phyloP scores from a whole-genome alignment of 106 monocot genomes.

The Triglochin maritima region DNA sequence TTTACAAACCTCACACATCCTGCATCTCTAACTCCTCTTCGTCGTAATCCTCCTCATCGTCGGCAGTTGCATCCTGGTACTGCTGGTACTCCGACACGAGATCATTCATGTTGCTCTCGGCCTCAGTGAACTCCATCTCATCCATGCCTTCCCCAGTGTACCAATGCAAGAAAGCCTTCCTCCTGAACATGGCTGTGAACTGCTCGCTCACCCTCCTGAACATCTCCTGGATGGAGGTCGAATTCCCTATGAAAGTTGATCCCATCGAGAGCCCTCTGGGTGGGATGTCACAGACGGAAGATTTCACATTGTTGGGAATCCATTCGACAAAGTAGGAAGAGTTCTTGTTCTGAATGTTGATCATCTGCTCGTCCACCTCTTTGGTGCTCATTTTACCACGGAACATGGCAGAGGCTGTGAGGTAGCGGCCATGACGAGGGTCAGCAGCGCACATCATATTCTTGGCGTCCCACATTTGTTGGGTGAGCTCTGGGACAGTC shows the following conservation, averaged over 20 bases:
- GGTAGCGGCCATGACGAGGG: slow-evolving; percentile 51
- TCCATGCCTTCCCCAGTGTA: slow-evolving; percentile 47
- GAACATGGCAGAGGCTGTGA: slow-evolving; percentile 62
- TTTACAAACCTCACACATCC: not conserved
- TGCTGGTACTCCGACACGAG: slow-evolving; percentile 42
- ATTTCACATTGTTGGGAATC: slow-evolving; percentile 24
- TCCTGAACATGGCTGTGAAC: slow-evolving; percentile 45
- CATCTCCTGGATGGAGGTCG: slow-evolving; percentile 36
- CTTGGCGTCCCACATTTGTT: slow-evolving; percentile 69
- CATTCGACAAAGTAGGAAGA: slow-evolving; percentile 23
- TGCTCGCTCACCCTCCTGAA: slow-evolving; percentile 23
- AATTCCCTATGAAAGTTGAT: slow-evolving; percentile 12
- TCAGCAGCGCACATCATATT: slow-evolving; percentile 77
- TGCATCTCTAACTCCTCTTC: slow-evolving; percentile 1
- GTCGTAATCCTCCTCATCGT: slow-evolving; percentile 10
- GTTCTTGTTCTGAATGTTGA: slow-evolving; percentile 23
- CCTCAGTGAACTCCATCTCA: slow-evolving; percentile 52
- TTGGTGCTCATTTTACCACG: slow-evolving; percentile 15
- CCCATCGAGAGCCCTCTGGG: slow-evolving; percentile 9
- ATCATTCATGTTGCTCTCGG: slow-evolving; percentile 45
- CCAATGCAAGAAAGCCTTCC: slow-evolving; percentile 44
- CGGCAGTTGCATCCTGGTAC: slow-evolving; percentile 27
- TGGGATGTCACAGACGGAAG: slow-evolving; percentile 17
- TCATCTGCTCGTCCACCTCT: slow-evolving; percentile 19
- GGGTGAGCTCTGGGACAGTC: slow-evolving; percentile 54